Conservation (phyloP, 352 stramenopile species). For the Thalassiosira delicatula region DNA sequence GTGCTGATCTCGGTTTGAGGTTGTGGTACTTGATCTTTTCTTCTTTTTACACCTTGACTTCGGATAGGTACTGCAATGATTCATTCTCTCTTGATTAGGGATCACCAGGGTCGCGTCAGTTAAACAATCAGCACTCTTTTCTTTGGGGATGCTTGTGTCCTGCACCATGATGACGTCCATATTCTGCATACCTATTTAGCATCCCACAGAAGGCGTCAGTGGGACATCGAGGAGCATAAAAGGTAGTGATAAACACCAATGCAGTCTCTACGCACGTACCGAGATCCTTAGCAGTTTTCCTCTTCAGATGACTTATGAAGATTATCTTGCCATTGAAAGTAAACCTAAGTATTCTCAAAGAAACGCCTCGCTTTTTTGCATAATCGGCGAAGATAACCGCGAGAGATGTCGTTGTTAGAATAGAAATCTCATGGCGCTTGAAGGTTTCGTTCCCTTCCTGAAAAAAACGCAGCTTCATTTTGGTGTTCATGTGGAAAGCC, state of each 20-base stretch:
- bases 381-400: conserved; percentile 42
- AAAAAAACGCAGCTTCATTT: background rate
- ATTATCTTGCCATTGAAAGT: conserved; percentile 30
- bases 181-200: conserved; percentile 15
- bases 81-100: conserved; percentile 1
- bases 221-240: too few relatives aligned
- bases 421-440: background rate
- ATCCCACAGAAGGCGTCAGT: too few relatives aligned
- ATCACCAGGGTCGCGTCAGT: background rate
- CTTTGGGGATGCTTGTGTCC: background rate
- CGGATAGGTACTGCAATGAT: background rate
- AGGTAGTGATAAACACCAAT: too few relatives aligned
- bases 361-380: conserved; percentile 24
- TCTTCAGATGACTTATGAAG: conserved; percentile 33
- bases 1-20: background rate
- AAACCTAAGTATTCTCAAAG: conserved; percentile 30
- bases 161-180: conserved; percentile 24
- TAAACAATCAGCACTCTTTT: background rate
- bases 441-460: background rate
- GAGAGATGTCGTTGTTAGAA: background rate
- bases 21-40: background rate
- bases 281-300: conserved; percentile 14
- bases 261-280: background rate
- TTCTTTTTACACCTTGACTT: background rate
- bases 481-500: background rate